Conservation (phyloP, 768 basidiomycete genomes). For the Podaxis carcinomalis region DNA sequence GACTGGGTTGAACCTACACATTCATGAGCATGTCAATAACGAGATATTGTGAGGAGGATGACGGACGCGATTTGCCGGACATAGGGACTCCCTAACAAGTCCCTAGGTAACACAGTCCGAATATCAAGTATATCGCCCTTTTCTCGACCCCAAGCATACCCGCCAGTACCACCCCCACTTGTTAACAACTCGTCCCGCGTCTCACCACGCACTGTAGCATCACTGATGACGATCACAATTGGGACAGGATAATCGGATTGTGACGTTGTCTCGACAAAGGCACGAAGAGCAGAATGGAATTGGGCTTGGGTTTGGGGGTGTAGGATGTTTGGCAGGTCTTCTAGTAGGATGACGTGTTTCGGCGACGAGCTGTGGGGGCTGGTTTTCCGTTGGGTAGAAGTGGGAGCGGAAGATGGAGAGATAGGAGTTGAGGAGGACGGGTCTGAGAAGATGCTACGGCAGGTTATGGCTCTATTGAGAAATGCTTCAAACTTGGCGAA, state of each 20-base stretch:
- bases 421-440: conserved; percentile 4
- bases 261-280: conserved; percentile 39
- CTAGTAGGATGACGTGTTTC: conserved; percentile 71
- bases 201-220: conserved; percentile 76
- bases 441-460: conserved; percentile 45
- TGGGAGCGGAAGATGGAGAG: conserved; percentile 9
- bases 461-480: conserved; percentile 62
- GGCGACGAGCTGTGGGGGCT: conserved; percentile 11
- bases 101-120: conserved; percentile 65
- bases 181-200: conserved; percentile 44
- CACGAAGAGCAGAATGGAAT: conserved; percentile 68
- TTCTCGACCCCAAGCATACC: conserved; percentile 37
- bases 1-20: conserved; percentile 82
- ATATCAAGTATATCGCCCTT: conserved; percentile 48
- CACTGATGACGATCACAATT: conserved; percentile 78
- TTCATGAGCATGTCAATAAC: background rate
- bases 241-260: conserved; percentile 44
- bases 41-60: background rate
- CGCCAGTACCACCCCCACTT: conserved; percentile 22
- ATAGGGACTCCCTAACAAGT: conserved; percentile 65
- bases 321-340: conserved; percentile 89
- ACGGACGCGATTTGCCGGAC: conserved; percentile 78
- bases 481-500: conserved; percentile 75
- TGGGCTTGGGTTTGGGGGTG: conserved; percentile 62
- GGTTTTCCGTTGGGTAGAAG: conserved; percentile 8